A percentile compares a stretch with the other conserved stretches of the same genome.
Conservation (phyloP, 2,329 filamentous ascomycete species). For the Pseudomassariella vexata region DNA sequence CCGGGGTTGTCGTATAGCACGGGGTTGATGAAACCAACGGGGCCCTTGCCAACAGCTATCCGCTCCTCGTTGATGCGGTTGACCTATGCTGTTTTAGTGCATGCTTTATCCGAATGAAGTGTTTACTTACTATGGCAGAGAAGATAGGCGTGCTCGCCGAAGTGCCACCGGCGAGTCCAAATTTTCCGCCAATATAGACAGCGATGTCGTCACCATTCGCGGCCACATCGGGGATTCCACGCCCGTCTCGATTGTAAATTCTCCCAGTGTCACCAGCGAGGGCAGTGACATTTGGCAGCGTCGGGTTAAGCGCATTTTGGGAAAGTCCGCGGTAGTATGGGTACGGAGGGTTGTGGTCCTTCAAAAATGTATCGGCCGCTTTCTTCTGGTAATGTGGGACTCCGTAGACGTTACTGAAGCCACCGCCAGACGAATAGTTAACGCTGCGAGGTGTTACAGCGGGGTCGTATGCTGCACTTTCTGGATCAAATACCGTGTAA, state of each 20-base stretch:
- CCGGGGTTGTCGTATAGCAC: constrained; percentile 34
- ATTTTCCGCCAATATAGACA: constrained; percentile 17
- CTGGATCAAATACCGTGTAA: constrained; percentile 12
- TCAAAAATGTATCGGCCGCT: constrained; percentile 16
- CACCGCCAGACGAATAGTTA: constrained; percentile 18
- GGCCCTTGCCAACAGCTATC: constrained; percentile 31
- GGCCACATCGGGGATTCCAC: constrained; percentile 39
- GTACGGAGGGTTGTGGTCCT: constrained; percentile 7
- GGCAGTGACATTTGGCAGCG: constrained; percentile 23
- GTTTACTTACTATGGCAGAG: constrained; percentile 28
- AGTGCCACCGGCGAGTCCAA: constrained; percentile 36
- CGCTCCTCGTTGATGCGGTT: constrained; percentile 42
- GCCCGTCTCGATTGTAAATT: constrained; percentile 33
- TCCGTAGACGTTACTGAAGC: constrained; percentile 23
- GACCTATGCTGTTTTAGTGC: too few relatives aligned
- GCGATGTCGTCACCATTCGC: constrained; percentile 27
- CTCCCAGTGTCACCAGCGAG: constrained; percentile 20
- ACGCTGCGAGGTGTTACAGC: background rate
- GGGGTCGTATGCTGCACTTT: constrained; percentile 10
- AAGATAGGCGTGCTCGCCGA: constrained; percentile 39
- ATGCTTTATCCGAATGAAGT: too few relatives aligned
- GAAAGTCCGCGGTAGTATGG: constrained; percentile 6
- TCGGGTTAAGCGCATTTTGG: constrained; percentile 18
- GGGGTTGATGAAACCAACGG: constrained; percentile 43
- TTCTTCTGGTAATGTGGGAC: constrained; percentile 17